phyloP scores from a whole-genome alignment of 768 basidiomycete genomes.

The Hysterangium stoloniferum region DNA sequence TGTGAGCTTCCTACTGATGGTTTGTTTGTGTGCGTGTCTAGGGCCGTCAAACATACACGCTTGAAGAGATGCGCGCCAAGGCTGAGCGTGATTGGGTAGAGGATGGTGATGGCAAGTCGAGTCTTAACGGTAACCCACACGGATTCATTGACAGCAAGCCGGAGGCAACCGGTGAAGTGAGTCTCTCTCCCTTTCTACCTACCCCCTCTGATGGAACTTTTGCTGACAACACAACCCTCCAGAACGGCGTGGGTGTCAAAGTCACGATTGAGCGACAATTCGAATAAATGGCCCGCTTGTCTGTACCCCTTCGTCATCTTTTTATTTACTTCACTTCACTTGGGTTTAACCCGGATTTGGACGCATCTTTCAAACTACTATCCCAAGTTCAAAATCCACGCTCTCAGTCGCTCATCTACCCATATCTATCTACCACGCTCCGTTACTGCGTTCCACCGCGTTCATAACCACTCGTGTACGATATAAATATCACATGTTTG shows the following conservation, averaged over 20 bases:
- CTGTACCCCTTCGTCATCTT: too few relatives aligned
- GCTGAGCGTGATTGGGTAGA: constrained; percentile 32
- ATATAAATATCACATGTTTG: too few relatives aligned
- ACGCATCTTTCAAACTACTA: too few relatives aligned
- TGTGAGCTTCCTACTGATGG: constrained; percentile 18
- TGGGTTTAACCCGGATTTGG: too few relatives aligned
- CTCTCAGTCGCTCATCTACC: too few relatives aligned
- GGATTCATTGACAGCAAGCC: not conserved
- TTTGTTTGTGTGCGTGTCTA: too few relatives aligned
- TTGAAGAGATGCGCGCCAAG: constrained; percentile 24
- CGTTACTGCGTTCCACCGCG: too few relatives aligned
- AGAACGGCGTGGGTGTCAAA: constrained; percentile 37
- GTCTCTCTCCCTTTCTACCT: constrained; percentile 14
- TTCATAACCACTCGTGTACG: too few relatives aligned
- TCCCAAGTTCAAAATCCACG: too few relatives aligned
- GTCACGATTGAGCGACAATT: constrained; percentile 51
- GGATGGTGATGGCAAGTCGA: constrained; percentile 32
- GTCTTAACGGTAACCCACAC: constrained; percentile 24
- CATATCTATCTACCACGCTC: too few relatives aligned
- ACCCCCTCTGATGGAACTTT: constrained; percentile 26
- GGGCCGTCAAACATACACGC: constrained; percentile 23
- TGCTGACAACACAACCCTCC: constrained; percentile 16
- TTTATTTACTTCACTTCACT: too few relatives aligned
- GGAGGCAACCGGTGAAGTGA: constrained; percentile 27
- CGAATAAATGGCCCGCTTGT: too few relatives aligned